Conservation (phyloP, 768 basidiomycete species). For the Boletus vermiculosoides region DNA sequence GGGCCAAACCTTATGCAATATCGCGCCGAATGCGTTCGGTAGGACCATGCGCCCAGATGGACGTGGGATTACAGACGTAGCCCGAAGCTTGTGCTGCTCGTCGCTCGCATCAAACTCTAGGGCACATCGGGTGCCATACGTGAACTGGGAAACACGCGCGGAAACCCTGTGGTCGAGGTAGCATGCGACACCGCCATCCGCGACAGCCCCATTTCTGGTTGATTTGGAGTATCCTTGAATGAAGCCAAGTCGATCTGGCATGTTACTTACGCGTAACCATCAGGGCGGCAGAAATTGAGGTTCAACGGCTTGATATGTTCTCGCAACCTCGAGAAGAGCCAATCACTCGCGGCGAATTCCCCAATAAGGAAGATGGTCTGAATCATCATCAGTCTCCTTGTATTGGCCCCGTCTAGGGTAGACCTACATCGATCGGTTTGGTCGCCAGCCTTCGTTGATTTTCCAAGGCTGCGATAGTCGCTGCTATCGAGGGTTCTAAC, state of each 20-base stretch:
- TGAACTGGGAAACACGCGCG: conserved; percentile 37
- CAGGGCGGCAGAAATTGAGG: conserved; percentile 48
- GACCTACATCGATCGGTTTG: conserved; percentile 27
- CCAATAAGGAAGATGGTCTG: conserved; percentile 42
- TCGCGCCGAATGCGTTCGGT: conserved; percentile 32
- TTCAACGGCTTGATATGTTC: conserved; percentile 32
- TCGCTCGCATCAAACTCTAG: conserved; percentile 29
- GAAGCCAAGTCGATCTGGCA: not conserved
- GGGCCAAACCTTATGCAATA: conserved; percentile 26
- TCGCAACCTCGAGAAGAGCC: conserved; percentile 37
- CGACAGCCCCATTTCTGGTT: conserved; percentile 43
- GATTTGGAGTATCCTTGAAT: not conserved
- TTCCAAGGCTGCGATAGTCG: conserved; percentile 25
- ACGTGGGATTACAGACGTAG: conserved; percentile 27
- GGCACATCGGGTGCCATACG: conserved; percentile 38
- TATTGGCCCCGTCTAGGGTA: not conserved
- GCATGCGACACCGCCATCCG: conserved; percentile 44
- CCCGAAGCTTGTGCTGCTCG: conserved; percentile 30
- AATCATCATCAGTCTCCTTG: not conserved
- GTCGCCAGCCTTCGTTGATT: conserved; percentile 20
- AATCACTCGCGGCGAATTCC: conserved; percentile 44
- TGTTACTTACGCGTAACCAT: conserved; percentile 43
- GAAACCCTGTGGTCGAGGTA: conserved; percentile 43
- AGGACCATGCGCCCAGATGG: conserved; percentile 32
- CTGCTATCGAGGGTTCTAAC: conserved; percentile 28